Evolutionary conservation across 345 rosid genomes (phyloP), one percentile per base, ranked within the genome.

Genomic region (Mallotus nudiflorus): DNA sequence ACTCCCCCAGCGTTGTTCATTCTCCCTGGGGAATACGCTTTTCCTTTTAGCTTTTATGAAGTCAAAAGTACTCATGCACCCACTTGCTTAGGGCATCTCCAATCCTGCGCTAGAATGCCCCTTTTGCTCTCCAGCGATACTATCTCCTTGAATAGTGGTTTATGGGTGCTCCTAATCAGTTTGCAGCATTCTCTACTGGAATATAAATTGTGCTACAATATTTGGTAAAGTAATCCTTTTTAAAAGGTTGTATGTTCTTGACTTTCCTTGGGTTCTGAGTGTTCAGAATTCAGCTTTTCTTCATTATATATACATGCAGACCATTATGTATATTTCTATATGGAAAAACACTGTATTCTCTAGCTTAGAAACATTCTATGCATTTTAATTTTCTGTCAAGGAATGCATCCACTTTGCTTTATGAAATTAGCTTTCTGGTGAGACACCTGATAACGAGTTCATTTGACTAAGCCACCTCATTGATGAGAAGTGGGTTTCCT

Each of bases 61-160:
- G 1, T 31, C 42, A 48, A 12, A 48, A 44, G 44, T 63, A 35
- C 51, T 44, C 20, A 2, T 44, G 25, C 37, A 44, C 13, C 33
- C 33, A 42, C 67, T 25, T 45, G 67, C 39, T 18, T 64, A 24
- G 19, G n/a, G n/a, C n/a, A n/a, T n/a, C n/a, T n/a, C n/a, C n/a
- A n/a, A n/a, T n/a, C n/a, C n/a, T n/a, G n/a, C n/a, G n/a, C n/a
- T n/a, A n/a, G n/a, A n/a, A n/a, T n/a, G n/a, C n/a, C n/a, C n/a
- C n/a, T n/a, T n/a, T n/a, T n/a, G n/a, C n/a, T n/a, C n/a, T n/a
- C n/a, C n/a, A n/a, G n/a, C n/a, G n/a, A n/a, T n/a, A 33, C 6
- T 33, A 33, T 33, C 37, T 33, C 37, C 37, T 33, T 6, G 37
- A 33, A 33, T 33, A 6, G 37, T 33, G 6, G 53, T 1, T 15